Base-by-base conservation (phyloP, 257 asterid species). In the Capsicum chinense region DNA sequence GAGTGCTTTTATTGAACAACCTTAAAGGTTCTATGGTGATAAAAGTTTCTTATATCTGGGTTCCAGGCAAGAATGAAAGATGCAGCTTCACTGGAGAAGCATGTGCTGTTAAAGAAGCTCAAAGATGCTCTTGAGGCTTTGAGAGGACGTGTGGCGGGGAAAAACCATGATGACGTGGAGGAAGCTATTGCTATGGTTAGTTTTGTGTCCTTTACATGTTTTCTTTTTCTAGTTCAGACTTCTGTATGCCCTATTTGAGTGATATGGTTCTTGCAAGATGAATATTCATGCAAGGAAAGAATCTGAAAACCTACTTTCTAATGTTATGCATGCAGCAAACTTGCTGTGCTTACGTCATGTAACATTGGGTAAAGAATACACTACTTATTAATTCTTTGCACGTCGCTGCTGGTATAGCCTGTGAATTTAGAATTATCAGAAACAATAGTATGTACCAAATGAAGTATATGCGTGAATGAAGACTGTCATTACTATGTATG, bases 111-210 rank as follows among this genome's bases (percentile, higher is more conserved):
- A 54, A 94, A 92, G 93, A 95, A 93, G 88, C 97, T 95, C 60
- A 94, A 95, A 88, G 99, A 93, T 86, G 95, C 98, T 17, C 97
- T 95, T 63, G 97, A 95, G 88, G 88, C 93, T 73, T 76, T 95
- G 78, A 91, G 89, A 88, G 98, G 98, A 59, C 97, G 97, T 16
- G 94, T 93, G 74, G 94, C 98, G 52, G 97, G 97, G 19, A 91
- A 73, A 91, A 94, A 94, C 94, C 91, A 89, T 88, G 98, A 95
- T 85, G 99, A 95, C 9, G 98, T 94, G 54, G 94, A 90, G 88
- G 98, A 92, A 90, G 99, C 99, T 86, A 93, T 95, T 87, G 89
- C 93, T 63, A 94, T 95, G 99, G 99, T 94, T 84, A 69, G 97
- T 88, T 84, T 70, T 47, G 21, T 59, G 67, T 35, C 58, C 16